Percentiles rank a stretch among this genome's conserved stretches.
phyloP scores from a whole-genome alignment of 345 rosid genomes.

The Corymbia maculata region DNA sequence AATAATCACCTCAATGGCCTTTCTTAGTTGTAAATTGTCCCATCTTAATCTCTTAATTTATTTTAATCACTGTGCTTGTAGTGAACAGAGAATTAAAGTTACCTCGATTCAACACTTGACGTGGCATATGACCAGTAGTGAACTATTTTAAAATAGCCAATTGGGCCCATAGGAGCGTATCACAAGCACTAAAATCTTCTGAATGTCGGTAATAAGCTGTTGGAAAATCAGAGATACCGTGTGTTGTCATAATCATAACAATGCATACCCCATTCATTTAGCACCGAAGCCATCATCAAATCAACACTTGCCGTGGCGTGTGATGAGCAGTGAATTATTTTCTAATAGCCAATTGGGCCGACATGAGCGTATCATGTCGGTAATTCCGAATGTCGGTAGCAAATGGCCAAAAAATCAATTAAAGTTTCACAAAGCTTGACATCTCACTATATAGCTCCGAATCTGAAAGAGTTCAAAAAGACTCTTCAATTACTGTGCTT shows the following conservation, averaged over 20 bases:
- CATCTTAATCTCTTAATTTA: not conserved
- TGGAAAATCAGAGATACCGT: not conserved
- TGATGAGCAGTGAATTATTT: not conserved
- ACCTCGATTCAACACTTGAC: no score
- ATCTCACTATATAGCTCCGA: not conserved
- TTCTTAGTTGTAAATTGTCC: not conserved
- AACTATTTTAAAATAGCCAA: no score
- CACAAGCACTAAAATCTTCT: no score
- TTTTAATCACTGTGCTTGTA: not conserved
- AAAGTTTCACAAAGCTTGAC: not conserved
- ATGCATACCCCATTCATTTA: not conserved
- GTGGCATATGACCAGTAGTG: no score
- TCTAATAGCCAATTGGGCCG: not conserved
- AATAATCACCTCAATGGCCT: not conserved
- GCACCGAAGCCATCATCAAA: not conserved
- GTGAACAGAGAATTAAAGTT: no score
- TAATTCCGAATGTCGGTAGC: no score
- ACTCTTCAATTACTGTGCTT: no score
- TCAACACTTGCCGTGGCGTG: not conserved
- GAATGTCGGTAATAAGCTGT: no score
- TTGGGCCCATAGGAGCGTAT: no score
- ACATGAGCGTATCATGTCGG: not conserved
- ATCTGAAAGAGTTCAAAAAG: no score
- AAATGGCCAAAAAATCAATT: not conserved
- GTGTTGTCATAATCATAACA: rapidly evolving